Base-by-base conservation (phyloP, 768 basidiomycete genomes). In the Mycena albidolilacea region DNA sequence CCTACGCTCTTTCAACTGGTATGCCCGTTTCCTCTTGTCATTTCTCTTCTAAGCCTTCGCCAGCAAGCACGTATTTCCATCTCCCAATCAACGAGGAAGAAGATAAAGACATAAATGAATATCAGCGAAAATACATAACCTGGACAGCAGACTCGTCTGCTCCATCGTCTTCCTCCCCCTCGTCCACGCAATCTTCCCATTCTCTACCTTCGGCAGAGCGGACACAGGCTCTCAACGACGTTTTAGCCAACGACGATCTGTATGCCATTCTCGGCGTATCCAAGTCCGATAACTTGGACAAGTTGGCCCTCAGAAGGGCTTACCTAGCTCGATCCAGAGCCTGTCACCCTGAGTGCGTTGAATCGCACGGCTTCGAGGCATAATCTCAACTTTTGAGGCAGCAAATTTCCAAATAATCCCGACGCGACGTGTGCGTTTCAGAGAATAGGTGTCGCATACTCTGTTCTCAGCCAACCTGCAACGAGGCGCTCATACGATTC, bases 381-480 rank as follows among this genome's bases (percentile, higher is more conserved):
- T 48, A 52, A 68, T 35, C 59, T 37, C 41, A 39, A 64, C 41
- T 67, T 64, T 58, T 3, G 7, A 23, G 75, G 15, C 76, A 96
- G 95, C 79, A 96, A 96, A 84, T 96, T 93, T 75, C 93, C 94
- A 23, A 81, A 89, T 74, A 91, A 92, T 77, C 90, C 92, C 6
- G 88, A 92, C 58, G 93, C 95, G 19, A 97, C 95, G 0, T 85
- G 89, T 21, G 95, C 95, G 0, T 97, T 97, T 79, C 95, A 97
- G 79, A 93, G 93, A 76, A 92, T 97, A 5, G 92, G 93, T 7
- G 89, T 95, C 17, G 95, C 95, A 1, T 96, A 96, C 76, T 88
- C 93, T 74, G 90, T 94, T 10, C 90, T 96, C 69, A 92, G 91
- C 77, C 91, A 91, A 65, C 93, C 95, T 0, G 84, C 89, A 15